phyloP scores from a whole-genome alignment of 768 basidiomycete genomes.

The Boletus coccyginus region DNA sequence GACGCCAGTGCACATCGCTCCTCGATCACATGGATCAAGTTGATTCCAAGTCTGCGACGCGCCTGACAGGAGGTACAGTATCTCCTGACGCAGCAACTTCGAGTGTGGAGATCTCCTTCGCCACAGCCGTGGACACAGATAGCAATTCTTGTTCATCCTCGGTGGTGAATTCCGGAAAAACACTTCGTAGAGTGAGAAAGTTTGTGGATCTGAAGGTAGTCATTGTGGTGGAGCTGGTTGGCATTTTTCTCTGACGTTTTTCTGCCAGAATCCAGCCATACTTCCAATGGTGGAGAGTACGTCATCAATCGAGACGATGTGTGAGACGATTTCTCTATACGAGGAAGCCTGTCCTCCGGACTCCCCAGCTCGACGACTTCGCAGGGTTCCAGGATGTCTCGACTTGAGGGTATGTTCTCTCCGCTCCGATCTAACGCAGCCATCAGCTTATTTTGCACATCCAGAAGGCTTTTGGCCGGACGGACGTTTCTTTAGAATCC shows the following conservation, averaged over 20 bases:
- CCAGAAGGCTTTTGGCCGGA: background rate
- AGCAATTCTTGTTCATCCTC: background rate
- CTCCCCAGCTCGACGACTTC: background rate
- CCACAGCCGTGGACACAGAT: background rate
- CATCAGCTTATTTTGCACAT: background rate
- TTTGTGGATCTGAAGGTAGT: background rate
- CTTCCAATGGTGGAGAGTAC: background rate
- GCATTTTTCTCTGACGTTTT: background rate
- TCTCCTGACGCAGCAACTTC: background rate
- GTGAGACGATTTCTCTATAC: background rate
- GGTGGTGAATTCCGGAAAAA: background rate
- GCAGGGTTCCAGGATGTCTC: slow-evolving; percentile 5
- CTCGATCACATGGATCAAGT: background rate
- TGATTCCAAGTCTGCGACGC: background rate
- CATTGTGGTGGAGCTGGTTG: too few relatives aligned
- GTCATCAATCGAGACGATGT: background rate
- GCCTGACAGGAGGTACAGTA: background rate
- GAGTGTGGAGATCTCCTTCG: background rate
- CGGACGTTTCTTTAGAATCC: background rate
- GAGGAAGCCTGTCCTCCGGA: background rate
- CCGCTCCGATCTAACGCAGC: background rate
- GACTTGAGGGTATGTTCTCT: slow-evolving; percentile 1
- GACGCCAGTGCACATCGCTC: background rate
- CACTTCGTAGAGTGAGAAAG: background rate
- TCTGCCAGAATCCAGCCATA: background rate